Evolutionary conservation across 352 stramenopile species (phyloP), one percentile per base, ranked within the genome.

Genomic region (Bremia lactucae): DNA sequence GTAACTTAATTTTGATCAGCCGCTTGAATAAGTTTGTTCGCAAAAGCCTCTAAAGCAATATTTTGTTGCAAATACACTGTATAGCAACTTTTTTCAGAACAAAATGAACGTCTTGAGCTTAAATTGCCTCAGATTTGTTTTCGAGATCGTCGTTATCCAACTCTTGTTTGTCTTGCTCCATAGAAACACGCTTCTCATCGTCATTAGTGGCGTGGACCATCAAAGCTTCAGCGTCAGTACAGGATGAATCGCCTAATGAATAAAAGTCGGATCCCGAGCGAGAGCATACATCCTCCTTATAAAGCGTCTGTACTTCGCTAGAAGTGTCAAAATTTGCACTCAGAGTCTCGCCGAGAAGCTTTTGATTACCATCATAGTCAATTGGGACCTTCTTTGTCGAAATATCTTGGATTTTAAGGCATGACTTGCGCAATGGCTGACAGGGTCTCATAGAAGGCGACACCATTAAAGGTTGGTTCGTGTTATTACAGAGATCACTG

Each of bases 391-490:
- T 72, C 15, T 69, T 67, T 15, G 73, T 57, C 16, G 75, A 71
- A 8, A 91, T 37, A 51, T 91, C 75, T 0, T 55, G 38, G 16
- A 88, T 79, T 37, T 84, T 65, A 1, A 91, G 49, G n/a, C 65
- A 55, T 21, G 58, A 60, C 8, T 63, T 65, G 26, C 68, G 72
- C 18, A 80, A 55, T 16, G 69, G 69, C 2, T 55, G 64, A 36
- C 55, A 73, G 0, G 46, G 59, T 40, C 74, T 85, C 4, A 61
- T 65, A 0, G 44, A 72, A 18, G 68, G 68, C 1, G 72, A 81
- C 9, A 53, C 31, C 2, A 72, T 28, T 15, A 75, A 46, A 9
- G 53, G 62, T 3, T 42, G 56, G 5, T 57, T 52, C 6, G 66
- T 46, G 9, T 59, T 46, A 31, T 52, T 65, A 47, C 72, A 87